Percentiles rank a stretch among this genome's conserved stretches.
These are phyloP conservation scores for Rhodotorula sp. DNA, from an alignment of 1,284 basidiomycete genomes.

Conservation along the genomic window DNA sequence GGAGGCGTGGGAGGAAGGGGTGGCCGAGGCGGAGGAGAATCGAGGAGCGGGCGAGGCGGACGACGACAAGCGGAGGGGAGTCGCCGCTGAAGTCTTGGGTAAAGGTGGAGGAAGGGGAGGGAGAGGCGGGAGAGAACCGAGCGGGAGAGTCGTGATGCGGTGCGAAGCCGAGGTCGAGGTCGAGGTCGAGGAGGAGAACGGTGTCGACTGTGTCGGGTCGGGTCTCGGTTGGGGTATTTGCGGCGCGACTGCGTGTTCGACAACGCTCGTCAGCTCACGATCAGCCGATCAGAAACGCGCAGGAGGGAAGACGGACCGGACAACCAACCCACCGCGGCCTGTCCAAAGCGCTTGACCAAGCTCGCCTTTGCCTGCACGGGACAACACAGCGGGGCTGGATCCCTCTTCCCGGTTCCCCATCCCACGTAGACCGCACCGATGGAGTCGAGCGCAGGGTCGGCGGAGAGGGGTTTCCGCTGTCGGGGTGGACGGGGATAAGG, in stretches of 20 bases:
- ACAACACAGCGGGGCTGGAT: slow-evolving; percentile 26
- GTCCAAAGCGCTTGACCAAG: slow-evolving; percentile 9
- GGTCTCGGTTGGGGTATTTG: not conserved
- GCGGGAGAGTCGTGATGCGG: not conserved
- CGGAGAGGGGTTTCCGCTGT: not conserved
- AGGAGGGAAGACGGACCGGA: slow-evolving; percentile 1
- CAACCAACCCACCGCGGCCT: slow-evolving; percentile 16
- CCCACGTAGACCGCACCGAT: slow-evolving; percentile 26
- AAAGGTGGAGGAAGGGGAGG: not conserved
- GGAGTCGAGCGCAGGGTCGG: slow-evolving; percentile 9
- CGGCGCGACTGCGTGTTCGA: not conserved
- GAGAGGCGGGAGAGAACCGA: not conserved
- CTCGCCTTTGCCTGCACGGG: slow-evolving; percentile 8
- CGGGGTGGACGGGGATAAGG: not conserved
- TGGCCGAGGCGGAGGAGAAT: not conserved
- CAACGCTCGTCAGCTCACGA: not conserved
- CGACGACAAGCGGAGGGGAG: not conserved
- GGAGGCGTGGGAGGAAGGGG: not conserved
- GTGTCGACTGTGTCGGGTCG: not conserved
- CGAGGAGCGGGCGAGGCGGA: not conserved
- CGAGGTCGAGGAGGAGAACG: not conserved
- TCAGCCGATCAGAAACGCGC: not conserved
- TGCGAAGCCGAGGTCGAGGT: not conserved
- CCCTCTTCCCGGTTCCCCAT: slow-evolving; percentile 12
- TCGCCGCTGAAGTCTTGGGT: not conserved